Percentiles rank a stretch among this genome's conserved stretches.
These are phyloP conservation scores for Dissophora ornata DNA, from an alignment of 192 early-diverging fungal genomes.

Conservation along the genomic window DNA sequence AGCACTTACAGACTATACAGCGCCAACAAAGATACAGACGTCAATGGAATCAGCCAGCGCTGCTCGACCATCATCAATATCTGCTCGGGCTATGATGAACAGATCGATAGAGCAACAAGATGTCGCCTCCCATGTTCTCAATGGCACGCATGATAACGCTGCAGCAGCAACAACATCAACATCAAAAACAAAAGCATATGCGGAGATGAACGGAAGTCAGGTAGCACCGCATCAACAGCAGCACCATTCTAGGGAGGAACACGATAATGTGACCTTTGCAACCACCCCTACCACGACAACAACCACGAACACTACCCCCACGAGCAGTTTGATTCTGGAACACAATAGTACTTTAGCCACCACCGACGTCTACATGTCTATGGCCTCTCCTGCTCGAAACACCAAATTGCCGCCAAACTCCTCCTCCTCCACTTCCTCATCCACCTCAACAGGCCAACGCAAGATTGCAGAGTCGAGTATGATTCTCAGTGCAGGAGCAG, in stretches of 20 bases:
- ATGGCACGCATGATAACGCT: conserved; percentile 14
- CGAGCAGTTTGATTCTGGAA: conserved; percentile 8
- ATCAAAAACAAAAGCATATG: conserved; percentile 4
- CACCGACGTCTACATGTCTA: conserved; percentile 22
- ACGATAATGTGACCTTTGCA: background rate
- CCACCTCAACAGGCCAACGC: conserved; percentile 20
- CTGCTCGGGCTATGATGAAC: background rate
- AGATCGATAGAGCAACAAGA: conserved; percentile 1
- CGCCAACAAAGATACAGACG: background rate
- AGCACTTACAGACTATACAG: background rate
- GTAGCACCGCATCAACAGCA: no score
- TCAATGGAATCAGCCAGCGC: background rate
- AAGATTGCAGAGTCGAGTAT: conserved; percentile 49
- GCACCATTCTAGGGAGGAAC: no score
- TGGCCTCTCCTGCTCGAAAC: conserved; percentile 29
- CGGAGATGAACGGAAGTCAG: background rate
- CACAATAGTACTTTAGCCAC: background rate
- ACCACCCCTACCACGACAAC: background rate
- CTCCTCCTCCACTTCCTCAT: conserved; percentile 29
- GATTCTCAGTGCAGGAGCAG: conserved; percentile 27
- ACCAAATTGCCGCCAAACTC: conserved; percentile 34
- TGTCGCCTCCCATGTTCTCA: conserved; percentile 21
- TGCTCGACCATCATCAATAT: conserved; percentile 1
- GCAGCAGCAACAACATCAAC: conserved; percentile 4
- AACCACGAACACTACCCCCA: background rate